Conservation (phyloP, 495 filamentous ascomycete species). For the Peziza echinospora region DNA sequence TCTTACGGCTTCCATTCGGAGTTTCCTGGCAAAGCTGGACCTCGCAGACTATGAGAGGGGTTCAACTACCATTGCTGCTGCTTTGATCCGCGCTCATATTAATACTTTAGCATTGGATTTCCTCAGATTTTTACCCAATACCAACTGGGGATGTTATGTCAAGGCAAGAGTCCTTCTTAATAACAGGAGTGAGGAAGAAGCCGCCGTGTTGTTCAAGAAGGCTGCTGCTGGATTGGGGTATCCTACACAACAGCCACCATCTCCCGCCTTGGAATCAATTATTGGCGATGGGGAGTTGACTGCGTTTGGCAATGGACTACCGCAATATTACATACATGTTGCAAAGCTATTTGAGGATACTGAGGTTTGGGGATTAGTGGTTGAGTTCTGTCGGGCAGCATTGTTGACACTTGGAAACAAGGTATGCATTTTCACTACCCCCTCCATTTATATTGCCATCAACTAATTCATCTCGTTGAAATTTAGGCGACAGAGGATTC, state of each 20-base stretch:
- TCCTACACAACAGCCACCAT: neutral
- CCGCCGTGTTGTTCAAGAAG: constrained; percentile 57
- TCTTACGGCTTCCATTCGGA: constrained; percentile 13
- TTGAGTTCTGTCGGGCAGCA: constrained; percentile 63
- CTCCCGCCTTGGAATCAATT: neutral
- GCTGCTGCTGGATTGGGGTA: constrained; percentile 55
- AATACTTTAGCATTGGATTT: constrained; percentile 47
- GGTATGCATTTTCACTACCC: constrained; percentile 20
- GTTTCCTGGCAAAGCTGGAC: constrained; percentile 14
- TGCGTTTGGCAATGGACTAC: constrained; percentile 34
- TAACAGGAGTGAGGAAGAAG: constrained; percentile 30
- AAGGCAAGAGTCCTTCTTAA: constrained; percentile 61
- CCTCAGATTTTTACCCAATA: constrained; percentile 39
- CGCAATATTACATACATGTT: constrained; percentile 73
- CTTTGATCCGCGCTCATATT: constrained; percentile 10
- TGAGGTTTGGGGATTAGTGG: constrained; percentile 52
- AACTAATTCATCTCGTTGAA: neutral
- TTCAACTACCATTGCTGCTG: constrained; percentile 8
- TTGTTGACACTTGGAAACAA: constrained; percentile 24
- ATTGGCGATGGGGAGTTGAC: constrained; percentile 9
- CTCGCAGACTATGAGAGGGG: constrained; percentile 11
- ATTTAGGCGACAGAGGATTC: constrained; percentile 3
- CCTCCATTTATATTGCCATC: neutral
- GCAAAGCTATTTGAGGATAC: constrained; percentile 57
- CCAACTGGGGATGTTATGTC: constrained; percentile 61